Percentiles rank a stretch among this genome's conserved stretches.
Evolutionary conservation across 306 rosid species (phyloP).

Genomic region (Betula pendula): DNA sequence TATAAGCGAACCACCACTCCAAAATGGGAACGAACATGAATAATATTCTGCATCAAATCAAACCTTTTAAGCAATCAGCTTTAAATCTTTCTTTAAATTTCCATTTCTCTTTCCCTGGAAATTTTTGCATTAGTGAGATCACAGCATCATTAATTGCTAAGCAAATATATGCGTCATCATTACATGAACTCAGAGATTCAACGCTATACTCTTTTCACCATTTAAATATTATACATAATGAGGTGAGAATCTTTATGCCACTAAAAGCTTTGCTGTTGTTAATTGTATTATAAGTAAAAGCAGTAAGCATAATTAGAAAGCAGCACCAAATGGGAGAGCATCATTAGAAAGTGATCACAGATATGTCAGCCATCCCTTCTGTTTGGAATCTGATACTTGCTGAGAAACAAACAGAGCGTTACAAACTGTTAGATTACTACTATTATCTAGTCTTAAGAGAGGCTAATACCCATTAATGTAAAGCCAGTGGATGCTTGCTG

Average conservation of each 20-base stretch:
- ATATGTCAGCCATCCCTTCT: constrained; percentile 22
- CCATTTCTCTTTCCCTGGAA: constrained; percentile 21
- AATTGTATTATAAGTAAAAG: background rate
- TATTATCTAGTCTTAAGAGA: constrained; percentile 9
- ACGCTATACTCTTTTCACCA: constrained; percentile 2
- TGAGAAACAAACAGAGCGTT: background rate
- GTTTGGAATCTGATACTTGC: constrained; percentile 41
- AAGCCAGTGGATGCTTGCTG: constrained; percentile 26
- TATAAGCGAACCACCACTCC: constrained; percentile 34
- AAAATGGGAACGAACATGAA: constrained; percentile 23
- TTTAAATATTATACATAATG: constrained; percentile 6
- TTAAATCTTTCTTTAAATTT: constrained; percentile 6
- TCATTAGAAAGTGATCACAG: constrained; percentile 27
- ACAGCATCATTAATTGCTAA: constrained; percentile 16
- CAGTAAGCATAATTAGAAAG: constrained; percentile 13
- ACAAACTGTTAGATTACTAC: background rate
- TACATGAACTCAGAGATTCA: constrained; percentile 16
- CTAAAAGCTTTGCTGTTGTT: constrained; percentile 12
- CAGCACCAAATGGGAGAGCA: constrained; percentile 27
- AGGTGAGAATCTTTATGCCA: constrained; percentile 12
- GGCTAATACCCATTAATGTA: background rate
- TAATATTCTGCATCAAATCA: constrained; percentile 37
- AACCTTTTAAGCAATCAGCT: constrained; percentile 22
- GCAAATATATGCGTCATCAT: constrained; percentile 19
- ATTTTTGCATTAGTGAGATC: constrained; percentile 21